These are phyloP conservation scores for Mesembryanthemum crystallinum DNA, from an alignment of 148 eudicot species.

Conservation along the genomic window DNA sequence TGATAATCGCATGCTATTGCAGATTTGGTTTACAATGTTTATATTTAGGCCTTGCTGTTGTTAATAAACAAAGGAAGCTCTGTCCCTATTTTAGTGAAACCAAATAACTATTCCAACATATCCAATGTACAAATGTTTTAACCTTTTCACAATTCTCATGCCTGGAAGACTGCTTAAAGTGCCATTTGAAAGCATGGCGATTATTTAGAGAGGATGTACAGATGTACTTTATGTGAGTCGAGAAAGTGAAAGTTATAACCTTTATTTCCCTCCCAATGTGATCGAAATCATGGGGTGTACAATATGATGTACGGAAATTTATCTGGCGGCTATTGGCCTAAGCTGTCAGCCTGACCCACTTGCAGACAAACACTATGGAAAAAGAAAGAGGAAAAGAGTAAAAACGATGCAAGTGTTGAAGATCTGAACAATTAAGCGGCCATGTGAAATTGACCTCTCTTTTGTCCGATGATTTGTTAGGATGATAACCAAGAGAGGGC, in stretches of 20 bases:
- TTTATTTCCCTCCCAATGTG: not conserved
- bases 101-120: not conserved
- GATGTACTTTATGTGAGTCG: not conserved
- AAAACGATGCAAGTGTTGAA: not conserved
- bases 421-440: not conserved
- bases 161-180: no score
- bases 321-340: not conserved
- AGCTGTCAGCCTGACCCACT: not conserved
- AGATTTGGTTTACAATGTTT: no score
- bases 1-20: not conserved
- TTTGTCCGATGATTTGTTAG: not conserved
- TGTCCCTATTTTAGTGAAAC: not conserved
- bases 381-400: not conserved
- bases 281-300: not conserved
- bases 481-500: not conserved
- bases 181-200: not conserved
- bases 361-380: not conserved
- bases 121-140: not conserved
- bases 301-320: not conserved
- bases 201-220: not conserved
- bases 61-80: not conserved
- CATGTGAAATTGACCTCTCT: not conserved
- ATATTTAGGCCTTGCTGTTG: no score
- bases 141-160: no score
- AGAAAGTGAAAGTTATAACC: not conserved